A percentile compares a stretch with the other conserved stretches of the same genome.
Conservation (phyloP, 2,329 filamentous ascomycete genomes). For the Pseudonectria buxi region DNA sequence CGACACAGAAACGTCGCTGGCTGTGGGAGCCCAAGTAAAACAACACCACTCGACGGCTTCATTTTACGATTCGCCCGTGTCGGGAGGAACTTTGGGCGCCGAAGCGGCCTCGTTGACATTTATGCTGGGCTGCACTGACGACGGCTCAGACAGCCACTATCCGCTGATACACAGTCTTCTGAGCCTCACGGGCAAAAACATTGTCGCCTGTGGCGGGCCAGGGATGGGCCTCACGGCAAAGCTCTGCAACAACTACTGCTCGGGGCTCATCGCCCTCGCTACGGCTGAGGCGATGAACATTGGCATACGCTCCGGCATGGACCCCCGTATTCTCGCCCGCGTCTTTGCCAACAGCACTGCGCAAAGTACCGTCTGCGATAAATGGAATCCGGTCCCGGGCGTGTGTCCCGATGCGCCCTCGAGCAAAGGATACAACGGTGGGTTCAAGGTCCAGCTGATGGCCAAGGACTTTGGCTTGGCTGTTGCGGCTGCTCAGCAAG, state of each 20-base stretch:
- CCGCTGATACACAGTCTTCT: neutral
- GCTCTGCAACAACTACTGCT: conserved; percentile 11
- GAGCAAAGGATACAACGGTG: conserved; percentile 6
- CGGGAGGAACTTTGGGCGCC: conserved; percentile 5
- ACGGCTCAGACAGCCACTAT: neutral
- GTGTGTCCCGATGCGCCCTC: conserved; percentile 6
- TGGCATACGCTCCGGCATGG: conserved; percentile 7
- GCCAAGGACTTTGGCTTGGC: conserved; percentile 9
- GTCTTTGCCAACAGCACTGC: conserved; percentile 8
- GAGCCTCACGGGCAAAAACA: conserved; percentile 2
- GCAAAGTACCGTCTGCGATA: conserved; percentile 8
- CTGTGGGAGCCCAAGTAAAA: neutral
- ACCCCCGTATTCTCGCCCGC: conserved; percentile 3
- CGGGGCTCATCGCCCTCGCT: conserved; percentile 6
- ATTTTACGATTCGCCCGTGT: conserved; percentile 8
- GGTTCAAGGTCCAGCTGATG: conserved; percentile 12
- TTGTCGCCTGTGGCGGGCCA: conserved; percentile 13
- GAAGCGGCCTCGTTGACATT: conserved; percentile 3
- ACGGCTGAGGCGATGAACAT: conserved; percentile 10
- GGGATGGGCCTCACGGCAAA: conserved; percentile 8
- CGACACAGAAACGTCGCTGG: conserved; percentile 1
- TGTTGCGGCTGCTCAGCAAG: conserved; percentile 1
- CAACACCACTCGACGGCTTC: neutral
- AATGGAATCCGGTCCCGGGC: conserved; percentile 7
- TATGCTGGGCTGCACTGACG: conserved; percentile 4